phyloP scores from a whole-genome alignment of 768 basidiomycete species.

The Hericium erinaceus region DNA sequence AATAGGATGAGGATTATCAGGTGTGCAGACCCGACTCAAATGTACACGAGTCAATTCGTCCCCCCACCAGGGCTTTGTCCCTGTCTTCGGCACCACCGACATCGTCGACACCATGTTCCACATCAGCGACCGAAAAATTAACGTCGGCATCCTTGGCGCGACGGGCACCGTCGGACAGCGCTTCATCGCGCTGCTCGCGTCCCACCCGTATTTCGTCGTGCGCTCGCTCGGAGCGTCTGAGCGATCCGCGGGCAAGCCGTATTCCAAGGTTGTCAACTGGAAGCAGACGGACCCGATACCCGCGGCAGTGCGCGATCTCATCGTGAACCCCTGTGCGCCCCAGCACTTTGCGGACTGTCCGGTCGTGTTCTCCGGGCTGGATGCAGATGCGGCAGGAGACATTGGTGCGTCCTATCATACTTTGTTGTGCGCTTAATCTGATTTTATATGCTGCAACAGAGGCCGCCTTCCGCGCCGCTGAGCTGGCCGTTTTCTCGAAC shows the following conservation, averaged over 20 bases:
- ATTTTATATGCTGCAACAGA: conserved; percentile 41
- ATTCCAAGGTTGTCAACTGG: conserved; percentile 70
- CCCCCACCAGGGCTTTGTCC: neutral
- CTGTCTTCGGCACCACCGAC: neutral
- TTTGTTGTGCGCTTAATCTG: conserved; percentile 1
- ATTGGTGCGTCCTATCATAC: conserved; percentile 54
- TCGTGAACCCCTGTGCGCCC: conserved; percentile 71
- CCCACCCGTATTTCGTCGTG: conserved; percentile 86
- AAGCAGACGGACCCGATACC: conserved; percentile 83
- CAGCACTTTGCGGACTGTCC: conserved; percentile 72
- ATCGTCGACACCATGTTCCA: neutral
- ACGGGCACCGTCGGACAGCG: conserved; percentile 95
- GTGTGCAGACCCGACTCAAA: neutral
- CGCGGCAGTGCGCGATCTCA: conserved; percentile 42
- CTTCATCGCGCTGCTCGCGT: conserved; percentile 80
- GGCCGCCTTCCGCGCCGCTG: conserved; percentile 73
- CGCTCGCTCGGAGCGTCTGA: conserved; percentile 84
- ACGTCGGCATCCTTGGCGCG: conserved; percentile 77
- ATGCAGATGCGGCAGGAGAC: conserved; percentile 89
- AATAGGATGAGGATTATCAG: neutral
- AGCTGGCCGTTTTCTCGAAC: conserved; percentile 92
- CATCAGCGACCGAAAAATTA: conserved; percentile 7
- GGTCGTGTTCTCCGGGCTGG: conserved; percentile 92
- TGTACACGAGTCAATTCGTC: neutral
- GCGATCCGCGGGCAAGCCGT: conserved; percentile 78